phyloP scores from a whole-genome alignment of 345 rosid species.

The Viola odorata region DNA sequence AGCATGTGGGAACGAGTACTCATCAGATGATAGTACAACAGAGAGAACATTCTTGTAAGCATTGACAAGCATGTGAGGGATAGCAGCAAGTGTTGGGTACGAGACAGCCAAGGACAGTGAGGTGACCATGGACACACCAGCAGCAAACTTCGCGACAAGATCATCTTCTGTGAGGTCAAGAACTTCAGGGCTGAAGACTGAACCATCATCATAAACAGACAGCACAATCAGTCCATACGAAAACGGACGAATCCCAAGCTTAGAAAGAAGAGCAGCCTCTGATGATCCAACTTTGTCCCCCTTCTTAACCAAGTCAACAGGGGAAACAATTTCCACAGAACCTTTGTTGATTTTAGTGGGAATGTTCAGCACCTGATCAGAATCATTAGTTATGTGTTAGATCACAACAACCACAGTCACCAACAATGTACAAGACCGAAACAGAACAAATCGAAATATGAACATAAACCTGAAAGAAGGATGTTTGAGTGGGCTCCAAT shows the following conservation, averaged over 20 bases:
- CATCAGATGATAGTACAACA: constrained; percentile 12
- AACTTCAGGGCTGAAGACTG: constrained; percentile 24
- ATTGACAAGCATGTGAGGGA: constrained; percentile 16
- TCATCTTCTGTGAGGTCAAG: constrained; percentile 26
- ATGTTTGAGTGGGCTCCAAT: constrained; percentile 19
- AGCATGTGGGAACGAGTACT: constrained; percentile 18
- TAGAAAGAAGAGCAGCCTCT: constrained; percentile 24
- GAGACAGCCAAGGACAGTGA: constrained; percentile 16
- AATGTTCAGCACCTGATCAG: constrained; percentile 13
- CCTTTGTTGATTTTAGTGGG: constrained; percentile 28
- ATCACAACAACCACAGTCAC: neutral
- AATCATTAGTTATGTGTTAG: no score
- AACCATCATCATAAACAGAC: constrained; percentile 14
- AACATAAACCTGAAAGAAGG: constrained; percentile 19
- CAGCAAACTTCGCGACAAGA: constrained; percentile 13
- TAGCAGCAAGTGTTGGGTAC: constrained; percentile 19
- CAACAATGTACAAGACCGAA: no score
- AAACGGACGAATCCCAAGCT: constrained; percentile 27
- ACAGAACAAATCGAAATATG: neutral
- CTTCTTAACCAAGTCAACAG: constrained; percentile 23
- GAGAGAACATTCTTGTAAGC: constrained; percentile 23
- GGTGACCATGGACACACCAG: constrained; percentile 12
- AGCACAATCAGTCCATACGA: constrained; percentile 22
- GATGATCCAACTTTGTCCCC: constrained; percentile 30
- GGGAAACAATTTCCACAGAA: constrained; percentile 21